Base-by-base conservation (phyloP, 306 rosid genomes). In the Dryas drummondii region DNA sequence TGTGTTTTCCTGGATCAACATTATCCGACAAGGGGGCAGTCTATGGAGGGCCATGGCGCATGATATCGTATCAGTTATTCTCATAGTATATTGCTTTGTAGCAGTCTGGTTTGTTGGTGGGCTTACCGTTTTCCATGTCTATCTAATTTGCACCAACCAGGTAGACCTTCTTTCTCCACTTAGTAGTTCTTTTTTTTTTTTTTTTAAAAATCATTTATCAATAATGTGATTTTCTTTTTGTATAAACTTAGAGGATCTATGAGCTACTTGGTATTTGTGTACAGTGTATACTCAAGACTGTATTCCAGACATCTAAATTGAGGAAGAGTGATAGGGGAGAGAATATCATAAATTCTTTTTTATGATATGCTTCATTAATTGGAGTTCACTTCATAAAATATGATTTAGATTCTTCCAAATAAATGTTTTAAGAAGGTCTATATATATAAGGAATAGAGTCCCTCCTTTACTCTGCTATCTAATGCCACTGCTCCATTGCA, bases 101-200 rank as follows among this genome's bases (percentile, higher is more conserved):
- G 83, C 86, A 6, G 78, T 91, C 79, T 94, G 98, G 98, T 94
- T 94, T 71, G 98, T 94, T 27, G 98, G 98, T 16, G 98, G 98
- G 11, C 90, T 94, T 17, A 89, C 96, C 17, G 87, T 89, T 52
- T 94, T 94, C 83, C 98, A 94, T 81, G 72, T 94, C 56, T 89
- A 94, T 80, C 79, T 94, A 81, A 94, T 91, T 64, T 85, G 88
- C 76, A 89, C 96, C 63, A 94, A 94, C 83, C 98, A 94, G 91
- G 98, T 93, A 80, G 27, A 61, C 45, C 66, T 74, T 7, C 19
- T 70, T 26, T 13, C 50, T 80, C 72, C 64, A 52, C 55, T 11
- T 22, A 5, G 37, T 32, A 32, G 37, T 32, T 27, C 32, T 1
- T 27, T 44, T 58, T 11, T 40, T 77, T 40, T 17, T 51, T 42